These are phyloP conservation scores for Ganoderma leucocontextum DNA, from an alignment of 1,284 basidiomycete species.

Conservation along the genomic window DNA sequence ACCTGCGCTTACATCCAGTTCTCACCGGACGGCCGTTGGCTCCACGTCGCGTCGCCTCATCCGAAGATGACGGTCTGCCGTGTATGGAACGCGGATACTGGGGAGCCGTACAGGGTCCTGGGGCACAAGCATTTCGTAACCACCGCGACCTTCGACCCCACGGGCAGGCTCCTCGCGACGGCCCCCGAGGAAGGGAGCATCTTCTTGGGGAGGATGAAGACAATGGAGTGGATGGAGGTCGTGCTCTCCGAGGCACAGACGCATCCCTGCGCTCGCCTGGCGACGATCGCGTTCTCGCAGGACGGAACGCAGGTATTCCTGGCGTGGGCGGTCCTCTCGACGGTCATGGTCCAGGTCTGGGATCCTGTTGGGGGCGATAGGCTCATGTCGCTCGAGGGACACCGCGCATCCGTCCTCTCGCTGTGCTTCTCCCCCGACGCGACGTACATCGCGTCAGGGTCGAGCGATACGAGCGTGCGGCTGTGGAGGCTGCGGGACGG, in stretches of 20 bases:
- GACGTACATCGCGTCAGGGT: neutral
- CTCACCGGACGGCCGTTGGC: neutral
- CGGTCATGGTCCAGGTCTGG: neutral
- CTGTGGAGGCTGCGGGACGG: neutral
- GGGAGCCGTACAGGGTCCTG: neutral
- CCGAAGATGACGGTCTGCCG: neutral
- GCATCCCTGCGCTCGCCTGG: neutral
- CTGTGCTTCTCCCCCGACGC: neutral
- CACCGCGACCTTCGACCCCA: neutral
- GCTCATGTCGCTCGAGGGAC: neutral
- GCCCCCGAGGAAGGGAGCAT: neutral
- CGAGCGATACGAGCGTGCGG: neutral
- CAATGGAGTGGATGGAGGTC: constrained; percentile 1
- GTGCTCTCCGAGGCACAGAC: neutral
- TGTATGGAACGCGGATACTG: neutral
- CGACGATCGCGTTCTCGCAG: neutral
- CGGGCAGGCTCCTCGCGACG: neutral
- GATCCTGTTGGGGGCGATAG: neutral
- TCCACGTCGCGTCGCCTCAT: neutral
- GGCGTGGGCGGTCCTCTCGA: neutral
- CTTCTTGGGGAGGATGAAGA: neutral
- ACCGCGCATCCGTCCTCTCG: neutral
- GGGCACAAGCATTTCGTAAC: neutral
- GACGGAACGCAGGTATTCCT: constrained; percentile 1
- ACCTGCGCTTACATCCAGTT: neutral